Percentiles rank a stretch among this genome's conserved stretches.
phyloP scores from a whole-genome alignment of 108 stramenopile genomes.

The Pseudonitzschia multistriata region DNA sequence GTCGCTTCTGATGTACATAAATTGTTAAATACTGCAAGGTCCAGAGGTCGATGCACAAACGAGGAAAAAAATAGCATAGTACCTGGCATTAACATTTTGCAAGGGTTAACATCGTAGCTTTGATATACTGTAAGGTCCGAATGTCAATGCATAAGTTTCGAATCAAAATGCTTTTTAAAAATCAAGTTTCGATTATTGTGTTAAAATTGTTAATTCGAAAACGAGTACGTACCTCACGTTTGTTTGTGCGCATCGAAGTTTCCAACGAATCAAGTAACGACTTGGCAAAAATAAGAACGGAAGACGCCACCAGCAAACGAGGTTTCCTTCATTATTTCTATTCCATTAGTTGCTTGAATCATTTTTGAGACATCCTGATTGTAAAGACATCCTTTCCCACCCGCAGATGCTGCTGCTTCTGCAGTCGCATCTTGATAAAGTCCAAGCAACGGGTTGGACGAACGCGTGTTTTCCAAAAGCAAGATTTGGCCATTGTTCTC shows the following conservation, averaged over 20 bases:
- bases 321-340: constrained; percentile 47
- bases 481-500: constrained; percentile 39
- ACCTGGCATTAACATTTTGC: not conserved
- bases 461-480: constrained; percentile 78
- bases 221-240: no score
- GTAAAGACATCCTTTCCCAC: constrained; percentile 88
- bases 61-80: not conserved
- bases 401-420: constrained; percentile 57
- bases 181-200: no score
- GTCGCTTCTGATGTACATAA: constrained; percentile 1
- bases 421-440: constrained; percentile 83
- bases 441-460: constrained; percentile 67
- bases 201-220: no score
- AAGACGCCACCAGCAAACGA: constrained; percentile 69
- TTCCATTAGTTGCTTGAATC: constrained; percentile 44
- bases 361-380: constrained; percentile 78
- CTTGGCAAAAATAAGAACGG: constrained; percentile 50
- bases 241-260: no score
- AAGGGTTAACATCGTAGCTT: no score
- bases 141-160: no score
- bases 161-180: no score
- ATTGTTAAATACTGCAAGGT: not conserved
- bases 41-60: not conserved
- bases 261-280: not conserved
- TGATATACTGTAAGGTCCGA: no score